Evolutionary conservation across 2,329 filamentous ascomycete genomes (phyloP), one percentile per base, ranked within the genome.

Genomic region (Neonectria coccinea): DNA sequence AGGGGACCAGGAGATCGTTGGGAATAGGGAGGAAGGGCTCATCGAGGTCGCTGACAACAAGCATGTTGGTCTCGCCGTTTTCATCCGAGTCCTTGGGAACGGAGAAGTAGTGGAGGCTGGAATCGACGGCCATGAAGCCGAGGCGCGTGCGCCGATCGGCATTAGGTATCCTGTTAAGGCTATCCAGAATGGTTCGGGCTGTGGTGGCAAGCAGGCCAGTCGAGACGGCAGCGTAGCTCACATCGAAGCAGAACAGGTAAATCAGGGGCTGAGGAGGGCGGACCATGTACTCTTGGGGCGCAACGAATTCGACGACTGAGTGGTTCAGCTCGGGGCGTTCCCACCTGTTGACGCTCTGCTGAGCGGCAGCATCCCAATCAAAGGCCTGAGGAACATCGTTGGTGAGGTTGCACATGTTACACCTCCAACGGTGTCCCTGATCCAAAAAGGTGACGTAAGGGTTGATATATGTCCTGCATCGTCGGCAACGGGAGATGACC

Each of bases 321-420:
- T 97, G 91, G 82, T 99, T 99, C 66, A 99, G 85, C 78, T 99
- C 96, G 42, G 93, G 88, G 73, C 96, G 87, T 78, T 97, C 91
- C 92, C 96, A 97, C 76, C 96, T 86, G 78, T 99, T 95, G 55
- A 97, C 91, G 56, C 89, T 92, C 83, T 97, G 94, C 80, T 98
- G 95, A 59, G 94, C 86, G 48, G 93, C 91, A 36, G 93, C 91
- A 80, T 99, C 96, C 96, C 96, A 99, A 78, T 99, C 96, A 71
- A 99, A 99, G 41, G 94, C 94, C 80, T 99, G 96, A n/a, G 96
- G 96, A 42, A 98, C 95, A 74, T 99, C 96, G 78, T 99, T 99
- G 72, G 94, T 97, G 69, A 99, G 85, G 80, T 97, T 98, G 81
- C 96, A 99, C 94, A 99, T 97, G 82, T 99, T 99, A 84, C 96